Conservation (phyloP, 2,329 filamentous ascomycete genomes). For the Cercospora brassicicola region DNA sequence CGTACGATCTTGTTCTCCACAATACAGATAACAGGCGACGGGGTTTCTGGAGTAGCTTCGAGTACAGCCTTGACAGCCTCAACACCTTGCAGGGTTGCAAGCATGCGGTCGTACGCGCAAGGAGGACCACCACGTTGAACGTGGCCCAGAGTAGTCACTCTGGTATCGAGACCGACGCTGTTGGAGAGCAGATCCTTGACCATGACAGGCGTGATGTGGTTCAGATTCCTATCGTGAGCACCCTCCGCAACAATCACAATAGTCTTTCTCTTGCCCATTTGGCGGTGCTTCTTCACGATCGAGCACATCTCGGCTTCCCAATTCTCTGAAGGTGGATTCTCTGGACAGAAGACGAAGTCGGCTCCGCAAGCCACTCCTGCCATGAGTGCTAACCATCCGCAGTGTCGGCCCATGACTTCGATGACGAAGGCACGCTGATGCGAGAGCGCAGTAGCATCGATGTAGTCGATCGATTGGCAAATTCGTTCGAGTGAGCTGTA, state of each 20-base stretch:
- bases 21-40: conserved; percentile 92
- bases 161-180: conserved; percentile 80
- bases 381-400: conserved; percentile 96
- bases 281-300: conserved; percentile 76
- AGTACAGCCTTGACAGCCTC: conserved; percentile 91
- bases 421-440: conserved; percentile 97
- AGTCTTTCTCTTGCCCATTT: conserved; percentile 89
- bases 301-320: conserved; percentile 88
- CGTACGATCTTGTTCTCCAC: conserved; percentile 97
- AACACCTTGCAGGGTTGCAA: conserved; percentile 88
- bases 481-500: conserved; percentile 92
- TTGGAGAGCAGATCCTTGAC: conserved; percentile 87
- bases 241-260: conserved; percentile 98
- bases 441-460: conserved; percentile 90
- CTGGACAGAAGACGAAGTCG: conserved; percentile 95
- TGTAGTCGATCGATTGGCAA: conserved; percentile 93
- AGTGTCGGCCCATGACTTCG: conserved; percentile 97
- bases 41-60: conserved; percentile 82
- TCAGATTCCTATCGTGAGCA: conserved; percentile 78
- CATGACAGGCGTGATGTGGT: conserved; percentile 75
- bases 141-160: conserved; percentile 92
- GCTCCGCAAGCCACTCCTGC: conserved; percentile 91
- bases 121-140: conserved; percentile 94
- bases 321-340: conserved; percentile 81
- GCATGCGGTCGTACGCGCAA: conserved; percentile 90